Evolutionary conservation across 805 yeast species (phyloP).

Genomic region (Barnettozyma pratensis): DNA sequence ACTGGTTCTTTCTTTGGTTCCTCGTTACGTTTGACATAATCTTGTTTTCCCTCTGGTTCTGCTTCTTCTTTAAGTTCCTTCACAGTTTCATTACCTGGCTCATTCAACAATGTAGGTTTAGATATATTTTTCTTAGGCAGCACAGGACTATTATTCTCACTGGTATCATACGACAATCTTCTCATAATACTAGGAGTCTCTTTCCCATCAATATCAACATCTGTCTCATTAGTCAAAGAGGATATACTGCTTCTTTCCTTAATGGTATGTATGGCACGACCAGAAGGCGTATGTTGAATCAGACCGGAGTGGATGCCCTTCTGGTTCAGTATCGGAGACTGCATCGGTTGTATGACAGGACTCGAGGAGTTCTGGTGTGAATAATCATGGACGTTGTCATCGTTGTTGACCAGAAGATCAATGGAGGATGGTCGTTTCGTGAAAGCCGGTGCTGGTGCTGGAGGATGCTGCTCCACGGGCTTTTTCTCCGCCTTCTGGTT

Average conservation of each 20-base stretch:
- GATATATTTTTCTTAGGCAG: constrained; percentile 17
- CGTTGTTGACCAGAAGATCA: constrained; percentile 17
- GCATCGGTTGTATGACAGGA: constrained; percentile 3
- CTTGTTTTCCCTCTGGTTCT: no score
- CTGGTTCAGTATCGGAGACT: constrained; percentile 11
- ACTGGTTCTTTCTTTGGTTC: no score
- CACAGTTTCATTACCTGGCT: constrained; percentile 7
- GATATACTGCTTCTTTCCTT: constrained; percentile 21
- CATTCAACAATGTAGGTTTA: constrained; percentile 12
- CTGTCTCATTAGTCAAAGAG: constrained; percentile 39
- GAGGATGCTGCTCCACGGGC: background rate
- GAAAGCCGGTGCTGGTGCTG: constrained; percentile 3
- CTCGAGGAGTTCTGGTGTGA: constrained; percentile 2
- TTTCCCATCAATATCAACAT: constrained; percentile 38
- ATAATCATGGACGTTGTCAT: constrained; percentile 1
- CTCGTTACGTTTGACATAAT: no score
- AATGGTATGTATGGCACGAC: constrained; percentile 7
- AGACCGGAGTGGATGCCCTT: background rate
- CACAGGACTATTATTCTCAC: constrained; percentile 23
- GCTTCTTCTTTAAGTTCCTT: constrained; percentile 3
- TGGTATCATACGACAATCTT: constrained; percentile 22
- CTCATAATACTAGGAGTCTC: constrained; percentile 33
- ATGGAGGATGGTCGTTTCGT: constrained; percentile 18
- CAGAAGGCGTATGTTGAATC: constrained; percentile 5
- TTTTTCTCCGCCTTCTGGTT: constrained; percentile 5